Base-by-base conservation (phyloP, 805 yeast species). In the Yarrowia sp. region DNA sequence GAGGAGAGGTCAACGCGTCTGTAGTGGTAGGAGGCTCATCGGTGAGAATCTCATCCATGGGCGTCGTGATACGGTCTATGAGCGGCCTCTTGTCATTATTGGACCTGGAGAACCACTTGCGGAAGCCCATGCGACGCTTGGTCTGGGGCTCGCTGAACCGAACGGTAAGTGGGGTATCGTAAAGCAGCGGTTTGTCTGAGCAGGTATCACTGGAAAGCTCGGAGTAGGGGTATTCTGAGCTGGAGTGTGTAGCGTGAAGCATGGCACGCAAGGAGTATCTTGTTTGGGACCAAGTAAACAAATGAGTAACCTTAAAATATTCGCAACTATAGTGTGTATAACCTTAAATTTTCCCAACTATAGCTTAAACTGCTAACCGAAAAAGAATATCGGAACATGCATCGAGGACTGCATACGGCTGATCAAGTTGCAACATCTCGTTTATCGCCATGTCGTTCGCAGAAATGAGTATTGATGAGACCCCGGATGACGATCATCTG, bases 21-120 rank as follows among this genome's bases (percentile, higher is more conserved):
- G 65, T 59, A 7, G 52, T 45, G 2, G 52, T 45, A 19, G 65
- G 65, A 1, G 52, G 50, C 16, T 59, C 65, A 15, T 59, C 65
- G 8, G 52, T 59, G 14, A 59, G 16, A 19, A 59, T 45, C 52
- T 59, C 65, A 16, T 59, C 65, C 42, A 32, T 59, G 65, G 65
- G 65, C 15, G 65, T 59, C 19, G 65, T 43, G 16, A 59, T 45
- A 7, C 65, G 65, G 52, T 59, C 65, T 16, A 59, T 43, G 38
- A 59, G 65, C 5, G 65, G 65, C 14, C 65, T 12, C 35, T 40
- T 59, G 35, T 59, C 65, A 59, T 45, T 45, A 11, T 14, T 43
- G 43, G 65, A 35, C 52, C 52, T 43, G 7, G 65, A 59, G 35
- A 59, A 59, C 65, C 65, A 59, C 52, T 59, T 59, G 16, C 46